A percentile compares a stretch with the other conserved stretches of the same genome.
Conservation (phyloP, 768 basidiomycete genomes). For the Gloeophyllum trabeum region DNA sequence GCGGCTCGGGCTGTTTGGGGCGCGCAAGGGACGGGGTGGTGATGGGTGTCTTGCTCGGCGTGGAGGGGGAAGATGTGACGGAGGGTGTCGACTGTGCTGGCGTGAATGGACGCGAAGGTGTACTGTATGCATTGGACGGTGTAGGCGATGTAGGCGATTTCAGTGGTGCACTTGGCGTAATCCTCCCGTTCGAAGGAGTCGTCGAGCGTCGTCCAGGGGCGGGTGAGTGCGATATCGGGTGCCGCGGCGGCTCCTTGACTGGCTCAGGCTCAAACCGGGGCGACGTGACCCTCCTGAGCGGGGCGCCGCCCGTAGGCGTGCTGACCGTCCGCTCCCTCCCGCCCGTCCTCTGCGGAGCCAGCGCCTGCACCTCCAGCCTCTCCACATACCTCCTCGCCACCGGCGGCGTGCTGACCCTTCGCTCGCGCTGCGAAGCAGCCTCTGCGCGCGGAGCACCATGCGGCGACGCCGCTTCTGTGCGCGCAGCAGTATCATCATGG, state of each 20-base stretch:
- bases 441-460: not conserved
- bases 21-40: slow-evolving; percentile 31
- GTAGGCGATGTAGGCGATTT: slow-evolving; percentile 5
- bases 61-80: slow-evolving; percentile 20
- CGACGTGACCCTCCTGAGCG: not conserved
- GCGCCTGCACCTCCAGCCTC: slow-evolving; percentile 26
- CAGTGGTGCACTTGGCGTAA: slow-evolving; percentile 3
- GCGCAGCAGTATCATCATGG: not conserved
- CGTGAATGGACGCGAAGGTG: slow-evolving; percentile 5
- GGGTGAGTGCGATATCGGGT: slow-evolving; percentile 3
- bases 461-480: not conserved
- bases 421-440: slow-evolving; percentile 5
- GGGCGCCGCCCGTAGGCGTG: slow-evolving; percentile 23
- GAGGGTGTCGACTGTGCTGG: slow-evolving; percentile 17
- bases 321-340: slow-evolving; percentile 39
- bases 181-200: slow-evolving; percentile 1
- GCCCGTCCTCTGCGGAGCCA: slow-evolving; percentile 24
- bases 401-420: slow-evolving; percentile 24
- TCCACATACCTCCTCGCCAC: slow-evolving; percentile 22
- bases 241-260: slow-evolving; percentile 1
- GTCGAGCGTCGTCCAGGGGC: not conserved
- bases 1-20: slow-evolving; percentile 34
- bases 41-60: slow-evolving; percentile 5
- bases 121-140: not conserved
- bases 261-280: not conserved